phyloP scores from a whole-genome alignment of 1,139 yeast species.

The Kazachstania sp. region DNA sequence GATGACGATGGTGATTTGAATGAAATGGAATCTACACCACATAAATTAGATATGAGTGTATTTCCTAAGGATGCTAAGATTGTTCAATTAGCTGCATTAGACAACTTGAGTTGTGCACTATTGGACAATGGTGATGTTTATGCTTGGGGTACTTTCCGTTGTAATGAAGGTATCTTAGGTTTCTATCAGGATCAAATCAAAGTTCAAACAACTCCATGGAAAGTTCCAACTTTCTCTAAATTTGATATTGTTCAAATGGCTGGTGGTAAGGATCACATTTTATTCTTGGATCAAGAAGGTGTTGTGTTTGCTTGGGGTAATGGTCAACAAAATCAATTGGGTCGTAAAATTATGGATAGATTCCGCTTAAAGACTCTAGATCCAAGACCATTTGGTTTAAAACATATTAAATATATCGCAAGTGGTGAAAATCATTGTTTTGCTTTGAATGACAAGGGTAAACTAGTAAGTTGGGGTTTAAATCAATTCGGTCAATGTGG shows the following conservation, averaged over 20 bases:
- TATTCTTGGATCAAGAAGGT: slow-evolving; percentile 78
- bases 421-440: slow-evolving; percentile 95
- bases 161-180: slow-evolving; percentile 85
- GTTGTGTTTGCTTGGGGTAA: slow-evolving; percentile 95
- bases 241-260: slow-evolving; percentile 77
- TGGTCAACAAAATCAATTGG: slow-evolving; percentile 88
- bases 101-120: slow-evolving; percentile 75
- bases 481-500: slow-evolving; percentile 98
- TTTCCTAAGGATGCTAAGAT: slow-evolving; percentile 51
- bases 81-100: slow-evolving; percentile 87
- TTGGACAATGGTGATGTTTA: slow-evolving; percentile 78
- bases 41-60: slow-evolving; percentile 46
- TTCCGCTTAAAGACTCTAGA: slow-evolving; percentile 61
- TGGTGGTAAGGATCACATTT: slow-evolving; percentile 84
- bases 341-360: slow-evolving; percentile 72
- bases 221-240: slow-evolving; percentile 41
- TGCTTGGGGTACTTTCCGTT: slow-evolving; percentile 97
- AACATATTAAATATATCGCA: slow-evolving; percentile 68
- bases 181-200: slow-evolving; percentile 54
- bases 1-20: slow-evolving; percentile 78
- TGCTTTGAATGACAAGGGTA: slow-evolving; percentile 69
- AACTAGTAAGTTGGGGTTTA: slow-evolving; percentile 84
- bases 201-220: slow-evolving; percentile 60
- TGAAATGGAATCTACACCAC: slow-evolving; percentile 83
- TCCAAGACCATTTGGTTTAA: slow-evolving; percentile 63